Percentiles rank a stretch among this genome's conserved stretches.
These are phyloP conservation scores for Sphagnum magellanicum DNA, from an alignment of 228 moss, liverwort and hornwort genomes.

Conservation along the genomic window DNA sequence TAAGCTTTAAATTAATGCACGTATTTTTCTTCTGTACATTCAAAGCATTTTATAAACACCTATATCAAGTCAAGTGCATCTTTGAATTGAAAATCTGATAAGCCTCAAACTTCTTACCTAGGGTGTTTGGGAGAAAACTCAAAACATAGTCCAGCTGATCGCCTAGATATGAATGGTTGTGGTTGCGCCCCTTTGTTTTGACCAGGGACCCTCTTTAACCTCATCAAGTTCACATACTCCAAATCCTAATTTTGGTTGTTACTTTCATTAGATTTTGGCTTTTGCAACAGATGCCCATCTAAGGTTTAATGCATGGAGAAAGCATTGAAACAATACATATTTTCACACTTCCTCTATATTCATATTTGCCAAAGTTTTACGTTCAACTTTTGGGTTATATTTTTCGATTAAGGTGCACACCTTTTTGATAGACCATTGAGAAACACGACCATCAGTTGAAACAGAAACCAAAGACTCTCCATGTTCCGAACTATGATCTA, in stretches of 20 bases:
- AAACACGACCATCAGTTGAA: slow-evolving; percentile 93
- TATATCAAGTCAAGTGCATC: no score
- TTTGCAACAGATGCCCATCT: neutral
- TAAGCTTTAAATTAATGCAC: neutral
- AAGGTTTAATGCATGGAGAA: neutral
- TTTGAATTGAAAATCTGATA: no score
- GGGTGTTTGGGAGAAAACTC: slow-evolving; percentile 78
- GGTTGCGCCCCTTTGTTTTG: slow-evolving; percentile 85
- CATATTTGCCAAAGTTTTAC: no score
- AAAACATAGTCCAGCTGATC: slow-evolving; percentile 90
- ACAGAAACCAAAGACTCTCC: slow-evolving; percentile 82
- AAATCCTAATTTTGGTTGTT: slow-evolving; percentile 48
- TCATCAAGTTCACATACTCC: slow-evolving; percentile 85
- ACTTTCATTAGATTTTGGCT: neutral
- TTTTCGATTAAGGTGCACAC: slow-evolving; percentile 18
- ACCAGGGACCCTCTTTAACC: slow-evolving; percentile 64
- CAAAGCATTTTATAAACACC: no score
- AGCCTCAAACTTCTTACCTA: slow-evolving; percentile 30
- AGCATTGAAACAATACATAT: neutral
- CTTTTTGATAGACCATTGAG: slow-evolving; percentile 94
- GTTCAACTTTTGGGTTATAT: no score
- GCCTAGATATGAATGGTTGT: slow-evolving; percentile 91
- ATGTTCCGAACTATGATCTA: slow-evolving; percentile 73
- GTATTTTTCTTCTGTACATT: neutral
- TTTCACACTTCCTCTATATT: neutral